Evolutionary conservation across 2,329 filamentous ascomycete genomes (phyloP), one percentile per base, ranked within the genome.

Genomic region (Cytospora mali): DNA sequence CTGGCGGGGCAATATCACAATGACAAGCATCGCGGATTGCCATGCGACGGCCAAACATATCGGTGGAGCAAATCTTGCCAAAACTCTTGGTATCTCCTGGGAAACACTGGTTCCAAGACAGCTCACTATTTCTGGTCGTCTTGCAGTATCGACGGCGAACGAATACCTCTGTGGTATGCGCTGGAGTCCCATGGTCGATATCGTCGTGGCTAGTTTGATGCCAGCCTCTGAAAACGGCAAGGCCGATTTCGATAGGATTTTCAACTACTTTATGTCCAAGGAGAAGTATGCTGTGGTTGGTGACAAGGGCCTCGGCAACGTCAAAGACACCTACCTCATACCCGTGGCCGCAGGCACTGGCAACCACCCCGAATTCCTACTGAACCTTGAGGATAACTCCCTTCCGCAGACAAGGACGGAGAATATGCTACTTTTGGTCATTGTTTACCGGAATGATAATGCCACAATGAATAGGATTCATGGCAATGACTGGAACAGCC

Each of bases 261-360:
- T 93, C 70, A 84, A 93, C 58, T 98, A 99, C 76, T 98, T 99
- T 72, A 81, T 87, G 49, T 83, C 83, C 56, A 91, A 94, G 71
- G 85, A 90, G 67, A 85, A 93, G 35, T 99, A 96, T 73, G 94
- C 93, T 23, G 94, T 98, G 1, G 84, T 97, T 7, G 88, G 88
- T 16, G 91, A 94, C 71, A 90, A 91, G 73, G 84, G 85, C 1
- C 77, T 88, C 31, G 84, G 87, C 23, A 89, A 92, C 64, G 90
- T 97, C 55, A 89, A 93, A 64, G 94, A 98, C 72, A 91, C 93
- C 1, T 98, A 98, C 74, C 84, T 98, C 33, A 89, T 97, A 11
- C 94, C 95, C 0, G 86, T 98, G 5, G 86, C 92, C 33, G 83
- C 88, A 6, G 92, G 91, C 28, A 81, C 85, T 28, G 81, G 80